A percentile compares a stretch with the other conserved stretches of the same genome.
Evolutionary conservation across 2,329 filamentous ascomycete genomes (phyloP).

Genomic region (Botrytis fabae): DNA sequence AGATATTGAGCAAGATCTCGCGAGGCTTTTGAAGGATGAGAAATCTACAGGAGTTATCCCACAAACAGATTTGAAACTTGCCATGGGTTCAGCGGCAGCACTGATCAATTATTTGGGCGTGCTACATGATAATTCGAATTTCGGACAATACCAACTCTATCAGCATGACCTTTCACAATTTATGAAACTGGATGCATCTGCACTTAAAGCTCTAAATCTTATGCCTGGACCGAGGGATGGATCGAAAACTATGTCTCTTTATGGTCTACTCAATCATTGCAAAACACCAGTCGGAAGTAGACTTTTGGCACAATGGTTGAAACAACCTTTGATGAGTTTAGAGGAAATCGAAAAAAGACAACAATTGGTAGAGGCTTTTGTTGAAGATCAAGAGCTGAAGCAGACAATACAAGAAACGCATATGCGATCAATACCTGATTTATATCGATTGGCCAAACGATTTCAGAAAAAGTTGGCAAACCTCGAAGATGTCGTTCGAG

Average conservation of each 20-base stretch:
- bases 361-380: constrained; percentile 92
- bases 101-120: constrained; percentile 93
- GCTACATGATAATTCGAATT: constrained; percentile 89
- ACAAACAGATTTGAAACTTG: constrained; percentile 89
- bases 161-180: constrained; percentile 96
- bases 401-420: constrained; percentile 98
- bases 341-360: constrained; percentile 87
- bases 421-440: constrained; percentile 85
- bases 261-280: constrained; percentile 92
- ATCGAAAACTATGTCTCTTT: constrained; percentile 96
- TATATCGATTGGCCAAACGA: constrained; percentile 90
- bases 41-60: constrained; percentile 73
- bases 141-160: constrained; percentile 95
- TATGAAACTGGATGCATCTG: constrained; percentile 97
- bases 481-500: constrained; percentile 90
- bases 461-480: constrained; percentile 92
- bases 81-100: constrained; percentile 91
- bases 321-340: constrained; percentile 93
- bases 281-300: constrained; percentile 93
- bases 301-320: constrained; percentile 91
- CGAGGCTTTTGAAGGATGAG: constrained; percentile 84
- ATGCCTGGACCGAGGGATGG: constrained; percentile 96
- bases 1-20: constrained; percentile 94
- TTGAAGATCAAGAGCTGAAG: constrained; percentile 85
- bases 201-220: constrained; percentile 88